Conservation (phyloP, 2,329 filamentous ascomycete species). For the Thelonectria olida region DNA sequence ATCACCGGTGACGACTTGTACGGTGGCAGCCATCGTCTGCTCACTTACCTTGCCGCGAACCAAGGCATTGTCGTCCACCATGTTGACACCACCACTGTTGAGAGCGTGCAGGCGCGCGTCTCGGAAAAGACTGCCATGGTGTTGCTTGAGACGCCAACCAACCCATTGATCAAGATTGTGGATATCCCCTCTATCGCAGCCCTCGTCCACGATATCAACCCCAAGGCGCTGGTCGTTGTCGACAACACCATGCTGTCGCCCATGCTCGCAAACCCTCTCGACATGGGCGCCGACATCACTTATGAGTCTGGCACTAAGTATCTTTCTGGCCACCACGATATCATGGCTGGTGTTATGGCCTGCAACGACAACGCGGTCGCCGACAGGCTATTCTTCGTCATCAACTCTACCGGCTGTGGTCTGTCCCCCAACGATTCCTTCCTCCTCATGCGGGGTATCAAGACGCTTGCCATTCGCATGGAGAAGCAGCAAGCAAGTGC, state of each 20-base stretch:
- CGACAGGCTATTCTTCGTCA: constrained; percentile 94
- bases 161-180: constrained; percentile 97
- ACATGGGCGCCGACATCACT: constrained; percentile 93
- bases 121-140: constrained; percentile 92
- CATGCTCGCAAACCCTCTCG: constrained; percentile 91
- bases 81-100: constrained; percentile 87
- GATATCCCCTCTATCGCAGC: constrained; percentile 85
- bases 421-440: constrained; percentile 96
- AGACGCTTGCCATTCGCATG: constrained; percentile 97
- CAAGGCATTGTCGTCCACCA: constrained; percentile 94
- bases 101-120: constrained; percentile 74
- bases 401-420: constrained; percentile 95
- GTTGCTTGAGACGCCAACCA: constrained; percentile 93
- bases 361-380: constrained; percentile 84
- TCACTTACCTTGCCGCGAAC: constrained; percentile 90
- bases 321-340: constrained; percentile 95
- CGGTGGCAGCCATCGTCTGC: constrained; percentile 90
- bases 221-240: constrained; percentile 84
- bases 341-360: constrained; percentile 97
- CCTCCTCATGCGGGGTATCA: constrained; percentile 93
- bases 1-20: constrained; percentile 97
- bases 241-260: constrained; percentile 99
- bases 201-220: constrained; percentile 79
- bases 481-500: constrained; percentile 97
- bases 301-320: constrained; percentile 99